phyloP scores from a whole-genome alignment of 2,329 filamentous ascomycete genomes.

The Hypoxylon sp. region DNA sequence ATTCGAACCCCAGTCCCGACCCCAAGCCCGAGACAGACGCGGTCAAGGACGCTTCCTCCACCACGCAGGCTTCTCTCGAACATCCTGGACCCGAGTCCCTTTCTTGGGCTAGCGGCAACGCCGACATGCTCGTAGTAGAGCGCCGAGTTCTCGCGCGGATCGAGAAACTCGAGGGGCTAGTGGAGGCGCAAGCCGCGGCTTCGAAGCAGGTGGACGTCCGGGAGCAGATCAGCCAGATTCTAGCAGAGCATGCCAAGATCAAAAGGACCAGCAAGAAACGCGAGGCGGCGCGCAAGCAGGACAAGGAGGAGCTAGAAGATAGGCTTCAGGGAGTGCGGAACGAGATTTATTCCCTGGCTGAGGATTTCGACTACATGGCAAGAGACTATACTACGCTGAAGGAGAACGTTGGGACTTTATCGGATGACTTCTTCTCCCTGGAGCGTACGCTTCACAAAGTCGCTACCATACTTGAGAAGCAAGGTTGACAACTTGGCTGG shows the following conservation, averaged over 20 bases:
- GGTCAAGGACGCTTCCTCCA: neutral
- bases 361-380: neutral
- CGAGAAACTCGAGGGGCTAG: neutral
- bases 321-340: neutral
- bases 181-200: neutral
- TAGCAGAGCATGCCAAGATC: neutral
- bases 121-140: neutral
- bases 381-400: neutral
- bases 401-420: neutral
- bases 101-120: neutral
- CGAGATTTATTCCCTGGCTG: neutral
- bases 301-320: neutral
- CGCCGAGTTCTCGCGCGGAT: neutral
- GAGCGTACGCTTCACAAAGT: neutral
- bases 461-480: neutral
- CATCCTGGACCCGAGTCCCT: neutral
- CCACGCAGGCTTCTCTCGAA: neutral
- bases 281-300: neutral
- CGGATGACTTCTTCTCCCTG: neutral
- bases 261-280: neutral
- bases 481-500: neutral
- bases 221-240: neutral
- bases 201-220: neutral
- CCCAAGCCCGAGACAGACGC: neutral
- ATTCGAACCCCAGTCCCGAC: neutral